Percentiles rank a stretch among this genome's conserved stretches.
phyloP scores from a whole-genome alignment of 2,329 filamentous ascomycete genomes.

The Cercospora zeina region DNA sequence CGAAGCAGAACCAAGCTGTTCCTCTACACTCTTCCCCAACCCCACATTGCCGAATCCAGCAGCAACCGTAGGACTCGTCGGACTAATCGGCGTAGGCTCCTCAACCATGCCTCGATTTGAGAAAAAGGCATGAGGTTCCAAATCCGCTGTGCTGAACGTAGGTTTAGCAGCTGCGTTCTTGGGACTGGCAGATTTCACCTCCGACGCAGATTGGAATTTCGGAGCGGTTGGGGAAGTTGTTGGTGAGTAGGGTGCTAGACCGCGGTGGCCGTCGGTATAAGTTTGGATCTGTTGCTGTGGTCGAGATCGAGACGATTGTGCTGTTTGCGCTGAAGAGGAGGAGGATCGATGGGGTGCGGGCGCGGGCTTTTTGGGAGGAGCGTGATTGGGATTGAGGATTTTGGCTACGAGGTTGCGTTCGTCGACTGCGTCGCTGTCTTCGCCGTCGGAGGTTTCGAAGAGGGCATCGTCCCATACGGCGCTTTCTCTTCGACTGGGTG shows the following conservation, averaged over 20 bases:
- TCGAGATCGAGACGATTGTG: neutral
- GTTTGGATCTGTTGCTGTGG: conserved; percentile 14
- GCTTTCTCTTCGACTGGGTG: conserved; percentile 43
- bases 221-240: conserved; percentile 11
- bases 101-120: conserved; percentile 27
- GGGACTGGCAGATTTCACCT: conserved; percentile 18
- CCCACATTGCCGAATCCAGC: conserved; percentile 29
- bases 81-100: conserved; percentile 33
- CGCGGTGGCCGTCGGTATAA: conserved; percentile 43
- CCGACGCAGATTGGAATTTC: conserved; percentile 18
- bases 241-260: conserved; percentile 37
- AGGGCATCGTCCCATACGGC: conserved; percentile 52
- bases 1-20: conserved; percentile 19
- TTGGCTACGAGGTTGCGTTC: conserved; percentile 36
- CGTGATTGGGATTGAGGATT: conserved; percentile 35
- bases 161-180: conserved; percentile 22
- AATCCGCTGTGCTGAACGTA: conserved; percentile 25
- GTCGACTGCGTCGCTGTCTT: conserved; percentile 47
- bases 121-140: conserved; percentile 26
- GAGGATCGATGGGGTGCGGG: conserved; percentile 25
- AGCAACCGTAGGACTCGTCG: conserved; percentile 27
- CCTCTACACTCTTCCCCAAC: conserved; percentile 41
- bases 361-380: conserved; percentile 30
- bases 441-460: conserved; percentile 50
- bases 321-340: conserved; percentile 2